A percentile compares a stretch with the other conserved stretches of the same genome.
These are phyloP conservation scores for Trifolium repens DNA, from an alignment of 306 rosid species.

Conservation along the genomic window DNA sequence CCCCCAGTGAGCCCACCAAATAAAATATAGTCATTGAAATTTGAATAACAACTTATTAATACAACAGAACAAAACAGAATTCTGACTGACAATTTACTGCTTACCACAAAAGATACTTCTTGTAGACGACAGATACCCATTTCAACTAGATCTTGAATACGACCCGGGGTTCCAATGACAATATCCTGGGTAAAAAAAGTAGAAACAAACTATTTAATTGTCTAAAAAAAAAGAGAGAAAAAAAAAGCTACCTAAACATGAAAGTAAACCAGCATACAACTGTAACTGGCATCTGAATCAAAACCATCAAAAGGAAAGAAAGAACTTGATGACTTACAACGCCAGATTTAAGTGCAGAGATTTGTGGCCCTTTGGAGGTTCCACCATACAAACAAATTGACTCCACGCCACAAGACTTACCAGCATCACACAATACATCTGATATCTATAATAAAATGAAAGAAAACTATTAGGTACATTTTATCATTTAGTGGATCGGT, in stretches of 20 bases:
- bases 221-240: neutral
- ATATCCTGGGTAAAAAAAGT: conserved; percentile 62
- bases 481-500: conserved; percentile 21
- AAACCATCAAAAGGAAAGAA: conserved; percentile 36
- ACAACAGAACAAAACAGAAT: conserved; percentile 20
- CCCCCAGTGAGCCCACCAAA: neutral
- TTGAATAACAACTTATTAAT: conserved; percentile 10
- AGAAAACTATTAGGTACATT: conserved; percentile 29
- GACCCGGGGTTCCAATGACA: conserved; percentile 97
- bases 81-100: conserved; percentile 36
- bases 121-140: conserved; percentile 77
- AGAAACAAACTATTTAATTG: neutral
- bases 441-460: conserved; percentile 68
- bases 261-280: conserved; percentile 18
- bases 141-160: conserved; percentile 87
- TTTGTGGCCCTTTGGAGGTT: conserved; percentile 87
- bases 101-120: conserved; percentile 89
- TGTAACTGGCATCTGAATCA: conserved; percentile 30
- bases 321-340: conserved; percentile 66
- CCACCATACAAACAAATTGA: conserved; percentile 92
- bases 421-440: conserved; percentile 84
- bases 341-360: conserved; percentile 81
- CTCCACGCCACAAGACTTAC: conserved; percentile 75
- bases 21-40: neutral
- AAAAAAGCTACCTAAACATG: neutral